These are phyloP conservation scores for Fomitopsis pulvina DNA, from an alignment of 768 basidiomycete species.

Conservation along the genomic window DNA sequence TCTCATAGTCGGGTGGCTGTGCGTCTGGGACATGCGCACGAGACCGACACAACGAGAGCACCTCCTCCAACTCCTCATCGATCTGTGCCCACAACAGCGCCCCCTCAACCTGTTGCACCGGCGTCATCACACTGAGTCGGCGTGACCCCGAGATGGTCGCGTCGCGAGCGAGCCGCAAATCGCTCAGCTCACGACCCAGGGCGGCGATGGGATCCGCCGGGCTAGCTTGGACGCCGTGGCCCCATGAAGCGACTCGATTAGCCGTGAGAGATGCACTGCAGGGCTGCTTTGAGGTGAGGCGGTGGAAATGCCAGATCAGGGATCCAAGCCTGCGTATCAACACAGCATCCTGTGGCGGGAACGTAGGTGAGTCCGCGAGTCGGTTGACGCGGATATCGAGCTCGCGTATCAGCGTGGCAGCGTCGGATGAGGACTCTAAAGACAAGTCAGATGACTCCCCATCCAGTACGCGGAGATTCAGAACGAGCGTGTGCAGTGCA, in stretches of 20 bases:
- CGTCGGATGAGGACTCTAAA: conserved; percentile 33
- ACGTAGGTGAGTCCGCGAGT: conserved; percentile 35
- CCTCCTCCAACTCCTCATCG: conserved; percentile 65
- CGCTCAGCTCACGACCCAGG: conserved; percentile 62
- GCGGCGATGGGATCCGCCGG: conserved; percentile 45
- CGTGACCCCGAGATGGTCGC: conserved; percentile 18
- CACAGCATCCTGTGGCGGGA: conserved; percentile 40
- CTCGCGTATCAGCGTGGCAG: conserved; percentile 52
- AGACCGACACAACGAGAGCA: conserved; percentile 53
- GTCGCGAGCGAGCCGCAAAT: conserved; percentile 53
- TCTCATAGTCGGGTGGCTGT: conserved; percentile 26
- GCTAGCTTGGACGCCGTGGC: conserved; percentile 1
- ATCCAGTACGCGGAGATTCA: conserved; percentile 51
- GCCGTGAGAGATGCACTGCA: not conserved
- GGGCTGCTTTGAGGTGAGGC: conserved; percentile 30
- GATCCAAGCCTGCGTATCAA: conserved; percentile 66
- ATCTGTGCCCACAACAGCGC: conserved; percentile 71
- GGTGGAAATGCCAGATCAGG: conserved; percentile 61
- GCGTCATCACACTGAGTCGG: conserved; percentile 31
- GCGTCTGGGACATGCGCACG: not conserved
- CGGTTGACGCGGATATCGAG: conserved; percentile 48
- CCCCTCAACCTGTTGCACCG: conserved; percentile 47
- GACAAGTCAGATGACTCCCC: conserved; percentile 37
- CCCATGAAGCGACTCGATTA: conserved; percentile 22
- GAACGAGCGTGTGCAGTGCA: conserved; percentile 55